phyloP scores from a whole-genome alignment of 352 stramenopile species.

The Globisporangium cederbergense region DNA sequence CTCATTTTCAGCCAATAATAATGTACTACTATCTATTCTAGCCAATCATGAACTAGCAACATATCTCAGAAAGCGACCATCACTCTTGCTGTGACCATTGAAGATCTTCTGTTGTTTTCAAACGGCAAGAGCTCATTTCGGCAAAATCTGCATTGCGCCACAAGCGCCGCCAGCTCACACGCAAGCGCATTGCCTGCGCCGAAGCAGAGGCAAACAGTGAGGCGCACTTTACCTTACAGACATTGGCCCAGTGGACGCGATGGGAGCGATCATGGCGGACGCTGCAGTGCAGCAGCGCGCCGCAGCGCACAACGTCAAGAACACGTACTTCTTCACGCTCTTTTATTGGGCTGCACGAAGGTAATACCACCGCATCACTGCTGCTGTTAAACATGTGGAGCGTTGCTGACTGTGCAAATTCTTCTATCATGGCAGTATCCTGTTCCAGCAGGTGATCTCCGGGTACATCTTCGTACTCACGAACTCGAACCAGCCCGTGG shows the following conservation, averaged over 20 bases:
- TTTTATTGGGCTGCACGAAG: slow-evolving; percentile 73
- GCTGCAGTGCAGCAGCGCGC: not conserved
- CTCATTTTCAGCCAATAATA: not conserved
- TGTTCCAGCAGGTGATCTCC: slow-evolving; percentile 76
- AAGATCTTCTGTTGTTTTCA: not conserved
- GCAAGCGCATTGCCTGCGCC: too few relatives aligned
- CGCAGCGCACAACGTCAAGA: slow-evolving; percentile 51
- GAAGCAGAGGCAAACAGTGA: not conserved
- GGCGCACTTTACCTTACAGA: too few relatives aligned
- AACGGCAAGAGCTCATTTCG: not conserved
- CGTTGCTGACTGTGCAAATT: not conserved
- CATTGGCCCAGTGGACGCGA: not conserved
- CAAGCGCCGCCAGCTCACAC: not conserved
- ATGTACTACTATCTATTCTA: not conserved
- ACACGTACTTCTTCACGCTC: slow-evolving; percentile 66
- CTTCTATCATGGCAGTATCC: slow-evolving; percentile 30
- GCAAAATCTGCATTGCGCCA: not conserved
- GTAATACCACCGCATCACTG: not conserved
- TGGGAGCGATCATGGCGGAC: not conserved
- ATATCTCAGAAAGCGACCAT: slow-evolving; percentile 3
- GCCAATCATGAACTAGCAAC: not conserved
- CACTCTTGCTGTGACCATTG: not conserved
- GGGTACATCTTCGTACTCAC: slow-evolving; percentile 79
- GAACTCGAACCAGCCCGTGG: slow-evolving; percentile 68
- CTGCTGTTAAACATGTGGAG: not conserved